Evolutionary conservation across 2,329 filamentous ascomycete genomes (phyloP).

Genomic region (Phyllosticta ampelicida): DNA sequence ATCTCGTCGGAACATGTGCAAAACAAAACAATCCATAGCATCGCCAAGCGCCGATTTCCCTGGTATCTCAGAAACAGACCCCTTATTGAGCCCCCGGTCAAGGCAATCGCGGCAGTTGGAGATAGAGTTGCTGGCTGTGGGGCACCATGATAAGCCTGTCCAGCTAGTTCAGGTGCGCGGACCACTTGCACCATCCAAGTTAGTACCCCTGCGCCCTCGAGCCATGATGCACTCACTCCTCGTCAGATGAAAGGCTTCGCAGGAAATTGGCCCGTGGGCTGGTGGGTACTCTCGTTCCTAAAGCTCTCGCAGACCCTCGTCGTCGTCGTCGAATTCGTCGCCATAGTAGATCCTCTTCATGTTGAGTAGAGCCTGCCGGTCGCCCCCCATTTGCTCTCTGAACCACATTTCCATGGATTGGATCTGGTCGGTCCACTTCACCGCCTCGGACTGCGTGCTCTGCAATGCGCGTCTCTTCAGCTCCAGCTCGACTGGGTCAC

Average conservation of each 20-base stretch:
- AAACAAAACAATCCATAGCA: background rate
- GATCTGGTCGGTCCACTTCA: constrained; percentile 35
- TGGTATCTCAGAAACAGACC: background rate
- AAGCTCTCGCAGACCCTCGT: constrained; percentile 37
- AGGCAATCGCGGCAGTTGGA: background rate
- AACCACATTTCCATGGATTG: constrained; percentile 37
- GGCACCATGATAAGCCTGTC: background rate
- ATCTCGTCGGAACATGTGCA: constrained; percentile 12
- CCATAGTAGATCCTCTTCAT: constrained; percentile 40
- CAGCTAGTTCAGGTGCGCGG: background rate
- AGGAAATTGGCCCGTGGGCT: background rate
- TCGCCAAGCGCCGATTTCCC: background rate
- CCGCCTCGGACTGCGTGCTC: constrained; percentile 21
- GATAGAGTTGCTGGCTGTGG: background rate
- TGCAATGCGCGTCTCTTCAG: constrained; percentile 26
- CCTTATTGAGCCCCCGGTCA: background rate
- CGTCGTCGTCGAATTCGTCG: constrained; percentile 44
- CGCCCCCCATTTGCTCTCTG: constrained; percentile 23
- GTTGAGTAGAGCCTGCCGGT: constrained; percentile 33
- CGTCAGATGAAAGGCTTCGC: background rate
- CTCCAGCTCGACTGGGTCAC: constrained; percentile 36
- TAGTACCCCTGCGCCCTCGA: background rate
- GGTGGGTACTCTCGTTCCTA: constrained; percentile 10
- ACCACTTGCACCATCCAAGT: background rate
- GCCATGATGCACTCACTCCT: background rate